Evolutionary conservation across 176 grass and related monocot species (phyloP), one percentile per base, ranked within the genome.

Genomic region (Hyparrhenia diplandra): DNA sequence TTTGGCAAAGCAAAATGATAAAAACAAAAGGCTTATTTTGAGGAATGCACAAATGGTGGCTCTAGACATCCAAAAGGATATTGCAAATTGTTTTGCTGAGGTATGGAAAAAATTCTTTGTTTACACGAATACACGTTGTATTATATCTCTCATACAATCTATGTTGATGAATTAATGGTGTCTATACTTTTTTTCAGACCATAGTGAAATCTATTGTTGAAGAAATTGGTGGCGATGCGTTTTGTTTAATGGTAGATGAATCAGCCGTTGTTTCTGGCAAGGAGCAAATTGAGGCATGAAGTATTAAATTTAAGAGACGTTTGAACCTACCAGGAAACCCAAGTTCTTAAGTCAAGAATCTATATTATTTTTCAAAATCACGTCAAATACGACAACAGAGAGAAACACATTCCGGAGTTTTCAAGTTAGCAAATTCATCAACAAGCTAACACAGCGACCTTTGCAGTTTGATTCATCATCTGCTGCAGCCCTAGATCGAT

Each of bases 171-270:
- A 62, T 9, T 62, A 13, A 62, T 74, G 25, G 1, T 71, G 40
- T 71, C 10, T 73, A 41, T 41, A 41, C n/a, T 32, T 32, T 74
- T 74, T 16, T 57, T 1, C 49, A 58, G 30, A 75, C 17, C 5
- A 75, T 75, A 59, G 57, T 59, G 18, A 74, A 74, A 35, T 55
- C 71, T 54, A 74, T 74, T 21, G 1, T 74, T 35, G 49, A 31
- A 36, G 49, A 75, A 57, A 75, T 75, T 58, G 72, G 49, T 24
- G 72, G 72, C 2, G 49, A 35, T 24, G 31, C 58, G 0, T 75
- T 75, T 4, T 75, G 71, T 35, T 32, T 74, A 74, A 34, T 74
- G 20, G 71, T 74, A 34, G 47, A 74, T 55, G 47, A 74, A 5
- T 74, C 71, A 6, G 17, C 18, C 3, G 71, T 55, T 74, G 47